Evolutionary conservation across 805 yeast genomes (phyloP).

Genomic region (Candida saitoana): DNA sequence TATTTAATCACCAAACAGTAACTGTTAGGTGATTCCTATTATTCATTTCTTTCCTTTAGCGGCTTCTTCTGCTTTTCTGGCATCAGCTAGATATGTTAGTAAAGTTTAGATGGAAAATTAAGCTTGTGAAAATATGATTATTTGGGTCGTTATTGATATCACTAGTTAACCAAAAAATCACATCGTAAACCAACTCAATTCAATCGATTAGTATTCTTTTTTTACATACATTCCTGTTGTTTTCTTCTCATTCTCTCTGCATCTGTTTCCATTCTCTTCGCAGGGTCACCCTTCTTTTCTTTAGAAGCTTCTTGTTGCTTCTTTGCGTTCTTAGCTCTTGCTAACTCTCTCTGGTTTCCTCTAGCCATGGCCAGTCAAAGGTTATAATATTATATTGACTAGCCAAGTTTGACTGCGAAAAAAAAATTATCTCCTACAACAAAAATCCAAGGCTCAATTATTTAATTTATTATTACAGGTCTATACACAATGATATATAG

Average conservation of each 20-base stretch:
- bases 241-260: constrained; percentile 88
- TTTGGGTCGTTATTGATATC: too few relatives aligned
- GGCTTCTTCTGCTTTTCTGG: constrained; percentile 39
- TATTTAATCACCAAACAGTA: too few relatives aligned
- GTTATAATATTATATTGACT: not conserved
- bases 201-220: not conserved
- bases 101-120: too few relatives aligned
- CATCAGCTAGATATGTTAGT: constrained; percentile 42
- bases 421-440: not conserved
- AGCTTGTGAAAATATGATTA: too few relatives aligned
- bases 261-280: constrained; percentile 79
- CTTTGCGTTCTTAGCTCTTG: constrained; percentile 82
- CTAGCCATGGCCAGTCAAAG: constrained; percentile 62
- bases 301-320: constrained; percentile 66
- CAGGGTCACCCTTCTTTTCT: constrained; percentile 78
- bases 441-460: not conserved
- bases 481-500: not conserved
- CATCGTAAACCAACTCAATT: too few relatives aligned
- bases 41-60: constrained; percentile 10
- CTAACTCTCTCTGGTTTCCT: constrained; percentile 95
- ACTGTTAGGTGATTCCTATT: too few relatives aligned
- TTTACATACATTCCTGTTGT: constrained; percentile 70
- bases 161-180: too few relatives aligned
- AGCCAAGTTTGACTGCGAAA: not conserved
- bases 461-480: not conserved